These are phyloP conservation scores for Aspergillus eucalypticola DNA, from an alignment of 2,329 filamentous ascomycete genomes.

Conservation along the genomic window DNA sequence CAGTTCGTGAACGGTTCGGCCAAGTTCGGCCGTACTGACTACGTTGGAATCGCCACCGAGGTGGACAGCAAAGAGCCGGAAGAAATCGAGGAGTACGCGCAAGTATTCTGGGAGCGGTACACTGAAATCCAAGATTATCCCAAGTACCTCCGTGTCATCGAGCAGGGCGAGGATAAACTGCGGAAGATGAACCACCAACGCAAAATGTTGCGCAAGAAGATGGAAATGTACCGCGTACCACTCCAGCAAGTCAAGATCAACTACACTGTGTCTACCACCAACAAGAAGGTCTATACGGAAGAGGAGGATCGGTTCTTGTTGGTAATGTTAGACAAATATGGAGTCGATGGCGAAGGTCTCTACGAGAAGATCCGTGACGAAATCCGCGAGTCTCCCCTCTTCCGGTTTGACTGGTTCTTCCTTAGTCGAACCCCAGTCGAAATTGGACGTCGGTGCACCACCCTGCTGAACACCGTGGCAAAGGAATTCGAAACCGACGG, in stretches of 20 bases:
- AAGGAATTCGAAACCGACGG: constrained; percentile 82
- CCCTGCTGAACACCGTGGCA: constrained; percentile 88
- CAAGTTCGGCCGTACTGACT: constrained; percentile 85
- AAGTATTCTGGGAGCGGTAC: constrained; percentile 95
- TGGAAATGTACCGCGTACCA: constrained; percentile 94
- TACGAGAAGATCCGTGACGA: constrained; percentile 97
- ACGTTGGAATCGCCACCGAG: constrained; percentile 80
- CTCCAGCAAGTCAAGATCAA: constrained; percentile 98
- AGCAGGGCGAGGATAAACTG: constrained; percentile 87
- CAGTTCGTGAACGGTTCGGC: constrained; percentile 96
- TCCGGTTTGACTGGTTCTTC: constrained; percentile 99
- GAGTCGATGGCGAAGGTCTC: constrained; percentile 84
- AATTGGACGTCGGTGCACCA: constrained; percentile 88
- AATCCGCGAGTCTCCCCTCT: constrained; percentile 89
- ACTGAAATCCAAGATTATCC: constrained; percentile 84
- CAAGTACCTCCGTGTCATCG: constrained; percentile 86
- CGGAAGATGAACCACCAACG: constrained; percentile 88
- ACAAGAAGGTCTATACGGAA: constrained; percentile 99
- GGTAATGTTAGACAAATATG: constrained; percentile 88
- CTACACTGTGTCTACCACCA: constrained; percentile 97
- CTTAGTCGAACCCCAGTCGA: constrained; percentile 90
- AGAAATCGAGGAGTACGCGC: constrained; percentile 88
- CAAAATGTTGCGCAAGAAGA: constrained; percentile 91
- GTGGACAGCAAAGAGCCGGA: constrained; percentile 84
- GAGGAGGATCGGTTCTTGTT: constrained; percentile 95